Evolutionary conservation across 768 basidiomycete genomes (phyloP), one percentile per base, ranked within the genome.

Genomic region (Amanita phalloides): DNA sequence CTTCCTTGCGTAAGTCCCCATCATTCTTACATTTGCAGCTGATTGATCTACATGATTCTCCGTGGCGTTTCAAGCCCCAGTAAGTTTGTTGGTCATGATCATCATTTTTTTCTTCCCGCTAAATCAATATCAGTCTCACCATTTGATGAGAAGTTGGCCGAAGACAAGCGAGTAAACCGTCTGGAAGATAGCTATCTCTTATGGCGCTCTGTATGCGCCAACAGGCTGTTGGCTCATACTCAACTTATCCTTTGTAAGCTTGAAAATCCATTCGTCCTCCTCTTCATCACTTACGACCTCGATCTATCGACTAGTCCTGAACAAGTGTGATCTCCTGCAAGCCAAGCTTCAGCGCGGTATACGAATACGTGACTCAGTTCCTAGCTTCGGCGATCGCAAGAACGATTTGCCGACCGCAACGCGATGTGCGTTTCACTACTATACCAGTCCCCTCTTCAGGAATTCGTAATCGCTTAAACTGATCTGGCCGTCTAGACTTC

Each of bases 71-170:
- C 35, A 56, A 74, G 73, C 20, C 74, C 74, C 45, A 73, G 74
- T 75, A 58, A 54, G 72, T 60, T 25, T 35, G 23, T 42, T 17
- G 42, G 38, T 28, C 4, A 45, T 32, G 41, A 35, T 25, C 54
- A 33, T 28, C 25, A 36, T 8, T 45, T 30, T 43, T 39, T 11
- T 45, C 39, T 11, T 32, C 9, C 41, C 4, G 10, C 3, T 45
- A 10, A 36, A 39, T 21, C 6, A 35, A 51, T 55, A 14, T 14
- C 74, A 56, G 82, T 91, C 58, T 88, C 84, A 25, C 84, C 86
- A 49, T 92, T 91, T 61, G 84, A 91, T 58, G 88, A 91, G 63
- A 77, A 73, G 47, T 71, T 91, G 0, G 79, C 80, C 4, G 89
- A 90, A 64, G 77, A 90, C 58, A 71, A 71, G 3, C 67, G 67